Percentiles rank a stretch among this genome's conserved stretches.
Conservation (phyloP, 371 early-diverging fungal species). For the Mycotypha africana region DNA sequence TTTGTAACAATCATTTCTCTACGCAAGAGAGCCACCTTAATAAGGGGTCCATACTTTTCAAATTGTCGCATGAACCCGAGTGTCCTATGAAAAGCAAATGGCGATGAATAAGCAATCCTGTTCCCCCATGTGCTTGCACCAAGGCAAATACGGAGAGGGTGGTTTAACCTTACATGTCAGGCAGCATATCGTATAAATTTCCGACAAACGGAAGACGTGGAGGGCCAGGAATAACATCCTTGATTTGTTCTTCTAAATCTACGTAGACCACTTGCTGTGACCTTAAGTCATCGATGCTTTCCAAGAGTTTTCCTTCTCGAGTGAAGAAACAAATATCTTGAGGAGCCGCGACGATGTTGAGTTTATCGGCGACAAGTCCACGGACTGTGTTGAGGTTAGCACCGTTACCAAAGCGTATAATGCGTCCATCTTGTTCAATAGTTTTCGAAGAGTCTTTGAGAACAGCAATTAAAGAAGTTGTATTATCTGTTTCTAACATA, state of each 20-base stretch:
- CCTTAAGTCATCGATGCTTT: slow-evolving; percentile 17
- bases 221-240: slow-evolving; percentile 24
- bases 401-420: slow-evolving; percentile 20
- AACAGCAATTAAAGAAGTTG: slow-evolving; percentile 25
- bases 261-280: slow-evolving; percentile 23
- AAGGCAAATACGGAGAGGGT: too few species aligned
- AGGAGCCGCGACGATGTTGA: slow-evolving; percentile 8
- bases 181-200: slow-evolving; percentile 30
- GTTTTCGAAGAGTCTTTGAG: slow-evolving; percentile 12
- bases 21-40: slow-evolving; percentile 25
- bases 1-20: slow-evolving; percentile 19
- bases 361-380: slow-evolving; percentile 23
- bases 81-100: too few species aligned
- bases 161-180: slow-evolving; percentile 31
- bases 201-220: slow-evolving; percentile 26
- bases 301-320: slow-evolving; percentile 9
- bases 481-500: slow-evolving; percentile 16
- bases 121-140: too few species aligned
- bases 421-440: slow-evolving; percentile 24
- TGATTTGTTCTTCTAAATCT: slow-evolving; percentile 16
- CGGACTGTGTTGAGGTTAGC: slow-evolving; percentile 24
- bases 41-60: slow-evolving; percentile 21
- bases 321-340: slow-evolving; percentile 11
- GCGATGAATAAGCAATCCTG: too few species aligned
- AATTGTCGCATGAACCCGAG: slow-evolving; percentile 25